Evolutionary conservation across 306 rosid genomes (phyloP).

Genomic region (Arachis stenosperma): DNA sequence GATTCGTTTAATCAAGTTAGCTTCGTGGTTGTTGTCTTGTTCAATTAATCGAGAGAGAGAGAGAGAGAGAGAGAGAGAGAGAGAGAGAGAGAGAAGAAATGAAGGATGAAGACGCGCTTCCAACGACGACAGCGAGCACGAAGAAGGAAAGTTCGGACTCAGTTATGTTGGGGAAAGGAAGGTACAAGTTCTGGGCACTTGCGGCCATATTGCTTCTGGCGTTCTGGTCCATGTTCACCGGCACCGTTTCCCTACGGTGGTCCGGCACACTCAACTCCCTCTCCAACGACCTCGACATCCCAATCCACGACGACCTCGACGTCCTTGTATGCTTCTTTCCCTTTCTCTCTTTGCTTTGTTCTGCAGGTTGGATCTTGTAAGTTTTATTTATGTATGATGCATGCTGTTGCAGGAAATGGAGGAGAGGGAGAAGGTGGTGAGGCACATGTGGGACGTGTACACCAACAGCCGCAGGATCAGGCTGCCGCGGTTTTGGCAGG

Average conservation of each 20-base stretch:
- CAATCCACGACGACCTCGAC: constrained; percentile 85
- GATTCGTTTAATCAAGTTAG: neutral
- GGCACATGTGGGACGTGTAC: constrained; percentile 98
- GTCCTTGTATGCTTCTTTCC: constrained; percentile 67
- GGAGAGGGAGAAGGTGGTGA: constrained; percentile 97
- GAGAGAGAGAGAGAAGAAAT: constrained; percentile 44
- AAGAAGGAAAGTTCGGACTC: constrained; percentile 75
- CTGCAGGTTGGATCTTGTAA: neutral
- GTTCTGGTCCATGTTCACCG: constrained; percentile 98
- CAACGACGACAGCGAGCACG: constrained; percentile 52
- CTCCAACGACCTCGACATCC: constrained; percentile 62
- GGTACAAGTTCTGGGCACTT: constrained; percentile 93
- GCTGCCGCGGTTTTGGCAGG: constrained; percentile 90
- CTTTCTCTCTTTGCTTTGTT: too few relatives aligned
- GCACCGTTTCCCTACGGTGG: constrained; percentile 96
- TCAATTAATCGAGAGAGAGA: neutral
- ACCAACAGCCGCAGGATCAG: constrained; percentile 92
- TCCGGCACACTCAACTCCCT: constrained; percentile 81
- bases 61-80: constrained; percentile 28
- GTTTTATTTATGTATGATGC: neutral
- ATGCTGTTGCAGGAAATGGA: constrained; percentile 78
- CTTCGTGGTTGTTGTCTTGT: neutral
- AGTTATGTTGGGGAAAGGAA: constrained; percentile 67
- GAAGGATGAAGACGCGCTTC: constrained; percentile 92
- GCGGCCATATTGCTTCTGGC: constrained; percentile 92